phyloP scores from a whole-genome alignment of 345 rosid genomes.

The Brassica rapa region DNA sequence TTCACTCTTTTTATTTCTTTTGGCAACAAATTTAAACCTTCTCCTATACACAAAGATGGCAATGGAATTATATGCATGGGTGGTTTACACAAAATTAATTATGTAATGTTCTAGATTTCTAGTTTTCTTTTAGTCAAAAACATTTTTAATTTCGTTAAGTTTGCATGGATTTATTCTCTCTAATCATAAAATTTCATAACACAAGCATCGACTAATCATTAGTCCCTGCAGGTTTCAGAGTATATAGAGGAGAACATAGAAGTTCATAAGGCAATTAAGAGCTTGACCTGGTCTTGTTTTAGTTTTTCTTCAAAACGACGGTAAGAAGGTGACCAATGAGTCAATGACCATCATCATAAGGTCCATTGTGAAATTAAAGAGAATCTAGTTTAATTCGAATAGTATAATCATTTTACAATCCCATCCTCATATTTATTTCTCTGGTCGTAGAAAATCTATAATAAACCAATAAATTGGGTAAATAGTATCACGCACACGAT shows the following conservation, averaged over 20 bases:
- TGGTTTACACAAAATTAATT: not conserved
- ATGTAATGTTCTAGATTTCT: not conserved
- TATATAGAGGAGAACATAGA: not conserved
- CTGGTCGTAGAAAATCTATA: slow-evolving; percentile 2
- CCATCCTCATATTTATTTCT: slow-evolving; percentile 27
- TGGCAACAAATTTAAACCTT: not conserved
- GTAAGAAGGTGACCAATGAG: not conserved
- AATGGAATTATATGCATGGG: not conserved
- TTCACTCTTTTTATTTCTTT: not conserved
- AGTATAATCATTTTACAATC: not conserved
- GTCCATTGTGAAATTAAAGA: slow-evolving; percentile 6
- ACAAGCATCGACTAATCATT: not conserved
- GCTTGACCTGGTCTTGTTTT: not conserved
- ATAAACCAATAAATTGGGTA: not conserved
- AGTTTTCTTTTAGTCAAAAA: not conserved
- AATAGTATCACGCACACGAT: not conserved
- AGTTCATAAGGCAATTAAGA: not conserved
- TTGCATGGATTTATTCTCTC: slow-evolving; percentile 70
- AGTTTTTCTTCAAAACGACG: slow-evolving; percentile 13
- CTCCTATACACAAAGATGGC: not conserved
- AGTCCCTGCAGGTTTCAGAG: not conserved
- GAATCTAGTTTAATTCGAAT: slow-evolving; percentile 21
- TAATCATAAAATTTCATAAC: slow-evolving; percentile 14
- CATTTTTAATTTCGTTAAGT: slow-evolving; percentile 36
- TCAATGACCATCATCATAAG: not conserved